Conservation (phyloP, 495 filamentous ascomycete species). For the Lepidopterella palustris region DNA sequence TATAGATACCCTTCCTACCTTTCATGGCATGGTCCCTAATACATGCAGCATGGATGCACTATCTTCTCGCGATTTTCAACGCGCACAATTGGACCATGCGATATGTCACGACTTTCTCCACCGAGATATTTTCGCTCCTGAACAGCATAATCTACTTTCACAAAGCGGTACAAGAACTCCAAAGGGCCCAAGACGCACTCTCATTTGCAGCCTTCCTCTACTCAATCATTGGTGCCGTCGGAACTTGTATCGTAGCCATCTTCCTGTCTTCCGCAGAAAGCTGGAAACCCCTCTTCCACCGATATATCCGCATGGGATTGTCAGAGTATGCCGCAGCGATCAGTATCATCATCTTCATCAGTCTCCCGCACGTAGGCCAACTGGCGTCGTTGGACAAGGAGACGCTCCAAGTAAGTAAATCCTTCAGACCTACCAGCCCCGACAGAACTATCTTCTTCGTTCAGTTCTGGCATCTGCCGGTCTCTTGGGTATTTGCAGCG, state of each 20-base stretch:
- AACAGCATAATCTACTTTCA: conserved; percentile 73
- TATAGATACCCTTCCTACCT: conserved; percentile 57
- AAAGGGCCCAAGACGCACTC: conserved; percentile 51
- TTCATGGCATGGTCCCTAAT: conserved; percentile 74
- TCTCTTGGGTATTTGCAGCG: conserved; percentile 57
- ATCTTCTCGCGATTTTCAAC: conserved; percentile 62
- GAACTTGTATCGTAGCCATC: conserved; percentile 62
- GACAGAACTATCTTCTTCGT: conserved; percentile 56
- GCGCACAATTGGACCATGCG: conserved; percentile 74
- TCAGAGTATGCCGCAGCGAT: conserved; percentile 66
- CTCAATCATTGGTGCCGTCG: conserved; percentile 60
- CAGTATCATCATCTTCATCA: conserved; percentile 63
- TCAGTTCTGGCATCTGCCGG: conserved; percentile 58
- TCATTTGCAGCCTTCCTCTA: conserved; percentile 67
- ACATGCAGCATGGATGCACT: conserved; percentile 65
- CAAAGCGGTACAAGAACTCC: conserved; percentile 63
- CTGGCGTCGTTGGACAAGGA: conserved; percentile 55
- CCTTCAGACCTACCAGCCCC: conserved; percentile 54
- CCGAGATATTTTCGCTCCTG: conserved; percentile 64
- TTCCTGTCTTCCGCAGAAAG: conserved; percentile 56
- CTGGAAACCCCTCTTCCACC: conserved; percentile 62
- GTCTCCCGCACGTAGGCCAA: conserved; percentile 60
- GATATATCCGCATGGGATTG: conserved; percentile 58
- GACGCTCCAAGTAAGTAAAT: conserved; percentile 52
- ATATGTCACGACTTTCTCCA: conserved; percentile 66